phyloP scores from a whole-genome alignment of 306 rosid species.

The Pyrus pyrifolia region DNA sequence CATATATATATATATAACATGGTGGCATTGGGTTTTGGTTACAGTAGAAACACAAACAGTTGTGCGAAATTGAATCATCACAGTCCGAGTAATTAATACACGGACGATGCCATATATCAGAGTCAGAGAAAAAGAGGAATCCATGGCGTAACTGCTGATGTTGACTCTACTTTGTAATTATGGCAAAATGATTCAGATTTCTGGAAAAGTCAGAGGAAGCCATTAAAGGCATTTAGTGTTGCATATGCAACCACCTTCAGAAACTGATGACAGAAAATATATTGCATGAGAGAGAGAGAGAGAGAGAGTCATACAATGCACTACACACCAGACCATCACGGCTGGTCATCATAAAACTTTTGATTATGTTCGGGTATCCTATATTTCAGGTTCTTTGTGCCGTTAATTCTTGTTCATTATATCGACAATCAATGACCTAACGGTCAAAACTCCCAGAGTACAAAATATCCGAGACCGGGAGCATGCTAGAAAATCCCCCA shows the following conservation, averaged over 20 bases:
- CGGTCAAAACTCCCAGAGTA: neutral
- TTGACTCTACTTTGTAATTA: conserved; percentile 31
- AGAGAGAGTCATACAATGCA: neutral
- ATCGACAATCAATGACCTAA: neutral
- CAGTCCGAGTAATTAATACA: neutral
- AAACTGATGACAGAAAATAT: conserved; percentile 25
- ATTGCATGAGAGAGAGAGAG: neutral
- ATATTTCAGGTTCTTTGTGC: too few relatives aligned
- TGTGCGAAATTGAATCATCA: conserved; percentile 1
- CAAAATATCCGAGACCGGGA: neutral
- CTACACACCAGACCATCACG: neutral
- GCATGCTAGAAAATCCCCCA: neutral
- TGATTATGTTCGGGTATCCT: neutral
- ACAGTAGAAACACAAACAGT: conserved; percentile 1
- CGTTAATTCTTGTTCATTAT: neutral
- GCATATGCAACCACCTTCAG: conserved; percentile 29
- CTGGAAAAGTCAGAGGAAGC: conserved; percentile 1
- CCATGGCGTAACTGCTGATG: conserved; percentile 42
- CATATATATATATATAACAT: neutral
- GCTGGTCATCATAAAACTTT: neutral
- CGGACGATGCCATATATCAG: neutral
- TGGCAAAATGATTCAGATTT: conserved; percentile 39
- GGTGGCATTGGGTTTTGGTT: conserved; percentile 1
- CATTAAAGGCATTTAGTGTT: conserved; percentile 34
- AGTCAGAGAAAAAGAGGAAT: conserved; percentile 16